Conservation (phyloP, 176 grass and related monocot species). For the Themeda triandra region DNA sequence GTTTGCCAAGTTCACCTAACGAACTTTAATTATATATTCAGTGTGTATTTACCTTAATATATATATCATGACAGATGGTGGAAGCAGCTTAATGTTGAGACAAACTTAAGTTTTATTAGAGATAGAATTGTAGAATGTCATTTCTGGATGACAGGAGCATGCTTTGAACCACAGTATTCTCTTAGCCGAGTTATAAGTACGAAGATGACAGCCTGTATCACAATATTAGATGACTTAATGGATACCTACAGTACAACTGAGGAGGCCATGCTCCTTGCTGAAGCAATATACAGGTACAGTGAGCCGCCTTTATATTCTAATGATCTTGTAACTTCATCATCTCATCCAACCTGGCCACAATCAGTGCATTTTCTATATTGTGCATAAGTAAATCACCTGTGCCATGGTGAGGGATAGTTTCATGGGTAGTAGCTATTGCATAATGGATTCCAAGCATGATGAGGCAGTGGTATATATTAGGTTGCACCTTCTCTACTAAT, state of each 20-base stretch:
- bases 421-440: too few species aligned
- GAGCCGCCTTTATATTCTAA: neutral
- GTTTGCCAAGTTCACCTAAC: neutral
- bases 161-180: slow-evolving; percentile 16
- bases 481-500: too few species aligned
- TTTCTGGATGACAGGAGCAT: slow-evolving; percentile 35
- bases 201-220: slow-evolving; percentile 10
- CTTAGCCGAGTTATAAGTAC: neutral
- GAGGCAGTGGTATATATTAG: too few species aligned
- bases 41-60: neutral
- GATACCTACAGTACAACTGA: slow-evolving; percentile 26
- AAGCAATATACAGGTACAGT: slow-evolving; percentile 19
- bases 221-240: slow-evolving; percentile 37
- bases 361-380: too few species aligned
- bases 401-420: too few species aligned
- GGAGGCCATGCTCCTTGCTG: slow-evolving; percentile 13
- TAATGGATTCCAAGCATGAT: too few species aligned
- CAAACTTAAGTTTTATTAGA: slow-evolving; percentile 26
- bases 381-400: too few species aligned
- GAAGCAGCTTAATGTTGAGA: slow-evolving; percentile 5
- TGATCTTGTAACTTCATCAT: neutral
- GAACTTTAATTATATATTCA: neutral
- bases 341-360: too few species aligned
- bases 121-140: slow-evolving; percentile 36
- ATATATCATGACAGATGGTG: slow-evolving; percentile 24